Conservation (phyloP, 2,329 filamentous ascomycete genomes). For the Hymenoscyphus fructigenus region DNA sequence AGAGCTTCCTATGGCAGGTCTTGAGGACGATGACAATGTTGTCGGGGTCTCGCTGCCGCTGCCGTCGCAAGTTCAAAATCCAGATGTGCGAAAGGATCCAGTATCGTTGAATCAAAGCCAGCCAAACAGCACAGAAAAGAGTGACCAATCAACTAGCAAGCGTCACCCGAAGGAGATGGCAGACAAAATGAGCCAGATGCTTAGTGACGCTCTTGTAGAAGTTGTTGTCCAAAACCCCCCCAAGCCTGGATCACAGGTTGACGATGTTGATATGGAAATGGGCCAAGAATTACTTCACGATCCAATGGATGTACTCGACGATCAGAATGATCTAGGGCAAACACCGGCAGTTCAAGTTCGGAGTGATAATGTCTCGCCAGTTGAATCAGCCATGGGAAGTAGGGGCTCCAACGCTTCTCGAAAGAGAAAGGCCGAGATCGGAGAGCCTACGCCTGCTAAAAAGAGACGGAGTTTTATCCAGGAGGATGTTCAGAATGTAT, state of each 20-base stretch:
- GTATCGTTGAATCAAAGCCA: background rate
- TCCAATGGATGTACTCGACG: background rate
- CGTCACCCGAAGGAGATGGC: background rate
- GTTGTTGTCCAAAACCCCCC: background rate
- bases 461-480: background rate
- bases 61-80: background rate
- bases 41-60: background rate
- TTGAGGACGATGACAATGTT: background rate
- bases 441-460: background rate
- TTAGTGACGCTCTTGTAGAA: background rate
- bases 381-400: background rate
- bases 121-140: background rate
- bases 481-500: background rate
- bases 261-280: background rate
- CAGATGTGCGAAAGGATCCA: background rate
- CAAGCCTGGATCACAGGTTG: background rate
- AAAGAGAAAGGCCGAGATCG: background rate
- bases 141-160: background rate
- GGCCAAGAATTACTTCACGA: background rate
- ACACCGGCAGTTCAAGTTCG: background rate
- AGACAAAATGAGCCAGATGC: background rate
- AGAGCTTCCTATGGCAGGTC: background rate
- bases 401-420: background rate
- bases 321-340: background rate
- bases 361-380: background rate